These are phyloP conservation scores for Colletotrichum gigasporum DNA, from an alignment of 2,329 filamentous ascomycete species.

Conservation along the genomic window DNA sequence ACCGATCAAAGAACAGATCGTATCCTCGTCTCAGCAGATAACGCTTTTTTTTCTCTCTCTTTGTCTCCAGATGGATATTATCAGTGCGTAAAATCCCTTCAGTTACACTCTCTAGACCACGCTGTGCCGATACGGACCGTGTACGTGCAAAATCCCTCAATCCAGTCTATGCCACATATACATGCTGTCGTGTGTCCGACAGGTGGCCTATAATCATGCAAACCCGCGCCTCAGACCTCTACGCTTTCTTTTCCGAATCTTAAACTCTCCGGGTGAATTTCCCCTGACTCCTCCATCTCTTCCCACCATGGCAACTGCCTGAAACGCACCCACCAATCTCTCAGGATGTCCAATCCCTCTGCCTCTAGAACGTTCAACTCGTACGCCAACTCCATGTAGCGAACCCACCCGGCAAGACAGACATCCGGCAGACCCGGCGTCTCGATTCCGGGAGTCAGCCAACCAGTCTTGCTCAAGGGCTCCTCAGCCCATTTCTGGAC, in stretches of 20 bases:
- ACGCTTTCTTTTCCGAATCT: conserved; percentile 2
- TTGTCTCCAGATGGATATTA: no score
- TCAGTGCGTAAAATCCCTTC: no score
- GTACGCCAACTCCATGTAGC: conserved; percentile 34
- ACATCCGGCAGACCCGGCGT: conserved; percentile 34
- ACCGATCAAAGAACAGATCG: no score
- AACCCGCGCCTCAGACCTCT: no score
- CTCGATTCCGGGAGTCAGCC: conserved; percentile 34
- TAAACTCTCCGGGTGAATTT: background rate
- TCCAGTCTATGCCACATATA: no score
- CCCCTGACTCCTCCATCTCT: conserved; percentile 32
- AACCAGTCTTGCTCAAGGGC: conserved; percentile 30
- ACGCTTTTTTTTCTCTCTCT: no score
- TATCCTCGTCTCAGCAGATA: no score
- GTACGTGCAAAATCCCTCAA: no score
- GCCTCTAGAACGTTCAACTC: conserved; percentile 28
- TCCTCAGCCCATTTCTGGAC: conserved; percentile 27
- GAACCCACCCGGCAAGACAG: conserved; percentile 26
- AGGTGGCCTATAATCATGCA: no score
- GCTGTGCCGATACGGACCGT: no score
- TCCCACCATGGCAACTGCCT: conserved; percentile 34
- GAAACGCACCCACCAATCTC: conserved; percentile 33
- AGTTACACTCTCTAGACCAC: no score
- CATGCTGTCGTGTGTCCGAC: no score
- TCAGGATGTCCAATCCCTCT: conserved; percentile 23